These are phyloP conservation scores for Phyllosticta citribraziliensis DNA, from an alignment of 2,329 filamentous ascomycete genomes.

Conservation along the genomic window DNA sequence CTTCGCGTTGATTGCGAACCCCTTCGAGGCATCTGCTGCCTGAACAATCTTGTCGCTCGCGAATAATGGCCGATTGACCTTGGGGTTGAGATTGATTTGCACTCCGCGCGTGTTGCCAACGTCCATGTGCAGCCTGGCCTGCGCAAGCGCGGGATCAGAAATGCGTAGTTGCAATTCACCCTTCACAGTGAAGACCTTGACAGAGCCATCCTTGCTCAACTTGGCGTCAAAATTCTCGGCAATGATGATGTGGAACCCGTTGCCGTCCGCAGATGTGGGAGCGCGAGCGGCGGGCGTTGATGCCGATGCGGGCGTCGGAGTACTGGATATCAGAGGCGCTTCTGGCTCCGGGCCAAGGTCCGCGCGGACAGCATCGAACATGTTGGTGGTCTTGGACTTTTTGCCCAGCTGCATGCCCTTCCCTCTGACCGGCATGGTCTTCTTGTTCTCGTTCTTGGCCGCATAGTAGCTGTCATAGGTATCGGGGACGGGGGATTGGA, in stretches of 20 bases:
- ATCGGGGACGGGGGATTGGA: slow-evolving; percentile 62
- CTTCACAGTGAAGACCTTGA: slow-evolving; percentile 80
- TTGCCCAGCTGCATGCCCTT: slow-evolving; percentile 99
- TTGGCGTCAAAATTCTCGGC: slow-evolving; percentile 86
- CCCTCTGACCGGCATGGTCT: slow-evolving; percentile 61
- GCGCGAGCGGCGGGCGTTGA: slow-evolving; percentile 44
- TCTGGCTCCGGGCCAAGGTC: slow-evolving; percentile 84
- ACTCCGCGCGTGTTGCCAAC: slow-evolving; percentile 71
- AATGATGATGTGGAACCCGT: slow-evolving; percentile 80
- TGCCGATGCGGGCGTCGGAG: slow-evolving; percentile 41
- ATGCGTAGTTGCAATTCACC: slow-evolving; percentile 90
- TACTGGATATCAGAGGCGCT: slow-evolving; percentile 56
- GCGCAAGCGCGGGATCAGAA: slow-evolving; percentile 77
- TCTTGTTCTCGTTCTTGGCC: slow-evolving; percentile 88
- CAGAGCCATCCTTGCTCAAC: slow-evolving; percentile 74
- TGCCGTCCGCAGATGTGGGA: slow-evolving; percentile 62
- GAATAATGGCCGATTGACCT: slow-evolving; percentile 86
- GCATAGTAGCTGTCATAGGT: slow-evolving; percentile 92
- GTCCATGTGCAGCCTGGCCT: slow-evolving; percentile 75
- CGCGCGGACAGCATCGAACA: slow-evolving; percentile 90
- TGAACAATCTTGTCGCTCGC: slow-evolving; percentile 75
- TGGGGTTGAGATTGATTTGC: slow-evolving; percentile 91
- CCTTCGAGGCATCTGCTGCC: slow-evolving; percentile 75
- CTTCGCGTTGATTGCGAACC: slow-evolving; percentile 89
- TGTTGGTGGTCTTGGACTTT: slow-evolving; percentile 95